Percentiles rank a stretch among this genome's conserved stretches.
These are phyloP conservation scores for Aureobasidium mangrovei DNA, from an alignment of 2,329 filamentous ascomycete species.

Conservation along the genomic window DNA sequence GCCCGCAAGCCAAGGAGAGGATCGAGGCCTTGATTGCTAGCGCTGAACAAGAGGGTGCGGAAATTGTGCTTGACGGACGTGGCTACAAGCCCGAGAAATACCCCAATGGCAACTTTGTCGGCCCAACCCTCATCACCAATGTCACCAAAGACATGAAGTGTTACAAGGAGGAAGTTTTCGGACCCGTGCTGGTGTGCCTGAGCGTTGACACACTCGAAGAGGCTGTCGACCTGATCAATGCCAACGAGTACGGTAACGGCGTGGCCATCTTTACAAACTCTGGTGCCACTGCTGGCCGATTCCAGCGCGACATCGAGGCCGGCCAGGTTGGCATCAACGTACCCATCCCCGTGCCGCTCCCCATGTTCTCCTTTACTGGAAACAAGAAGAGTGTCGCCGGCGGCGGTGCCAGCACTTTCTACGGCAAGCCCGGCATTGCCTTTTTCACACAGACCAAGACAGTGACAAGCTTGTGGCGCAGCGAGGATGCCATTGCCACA, in stretches of 20 bases:
- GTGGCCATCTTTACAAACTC: conserved; percentile 76
- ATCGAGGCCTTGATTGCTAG: conserved; percentile 68
- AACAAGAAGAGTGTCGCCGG: conserved; percentile 85
- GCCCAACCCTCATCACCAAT: conserved; percentile 72
- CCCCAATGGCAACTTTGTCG: conserved; percentile 75
- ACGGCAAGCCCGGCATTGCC: conserved; percentile 81
- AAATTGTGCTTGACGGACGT: conserved; percentile 71
- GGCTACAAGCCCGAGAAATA: conserved; percentile 68
- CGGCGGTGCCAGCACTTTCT: conserved; percentile 87
- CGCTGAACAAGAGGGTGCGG: conserved; percentile 72
- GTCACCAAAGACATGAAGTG: conserved; percentile 75
- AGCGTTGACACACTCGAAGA: conserved; percentile 71
- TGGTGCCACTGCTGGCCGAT: conserved; percentile 66
- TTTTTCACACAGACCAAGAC: conserved; percentile 99
- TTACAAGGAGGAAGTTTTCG: conserved; percentile 80
- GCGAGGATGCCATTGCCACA: conserved; percentile 71
- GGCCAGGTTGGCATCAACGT: conserved; percentile 84
- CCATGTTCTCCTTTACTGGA: conserved; percentile 57
- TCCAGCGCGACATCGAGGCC: conserved; percentile 73
- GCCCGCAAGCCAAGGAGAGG: conserved; percentile 65
- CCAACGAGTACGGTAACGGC: conserved; percentile 80
- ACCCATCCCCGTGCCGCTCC: conserved; percentile 58
- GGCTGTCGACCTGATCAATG: conserved; percentile 72
- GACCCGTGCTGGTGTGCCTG: conserved; percentile 73
- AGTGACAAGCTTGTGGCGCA: conserved; percentile 84